Conservation (phyloP, 129 eudicot genomes). For the Daucus carota region DNA sequence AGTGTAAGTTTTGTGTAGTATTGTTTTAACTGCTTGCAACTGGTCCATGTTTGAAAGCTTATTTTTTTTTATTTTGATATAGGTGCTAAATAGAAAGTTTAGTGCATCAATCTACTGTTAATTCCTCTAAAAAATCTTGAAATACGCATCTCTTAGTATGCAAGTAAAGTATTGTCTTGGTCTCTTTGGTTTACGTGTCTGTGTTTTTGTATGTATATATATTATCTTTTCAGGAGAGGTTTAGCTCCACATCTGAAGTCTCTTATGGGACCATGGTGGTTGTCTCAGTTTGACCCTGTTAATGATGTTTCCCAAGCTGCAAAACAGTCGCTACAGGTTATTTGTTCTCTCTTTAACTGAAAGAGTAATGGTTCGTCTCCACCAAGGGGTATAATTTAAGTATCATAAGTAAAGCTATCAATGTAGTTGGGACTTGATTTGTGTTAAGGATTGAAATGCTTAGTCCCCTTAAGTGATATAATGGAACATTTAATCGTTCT, state of each 20-base stretch:
- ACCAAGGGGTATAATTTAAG: background rate
- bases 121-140: background rate
- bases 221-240: conserved; percentile 52
- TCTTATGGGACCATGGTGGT: conserved; percentile 99
- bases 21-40: background rate
- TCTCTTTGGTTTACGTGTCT: background rate
- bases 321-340: conserved; percentile 85
- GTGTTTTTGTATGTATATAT: background rate
- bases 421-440: background rate
- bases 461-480: background rate
- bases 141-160: background rate
- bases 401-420: background rate
- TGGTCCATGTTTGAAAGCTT: background rate
- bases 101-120: background rate
- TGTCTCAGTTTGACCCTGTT: conserved; percentile 79
- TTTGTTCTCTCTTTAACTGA: conserved; percentile 10
- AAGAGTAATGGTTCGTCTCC: background rate
- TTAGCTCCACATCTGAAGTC: conserved; percentile 89
- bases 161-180: background rate
- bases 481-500: background rate
- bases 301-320: conserved; percentile 98
- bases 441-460: background rate
- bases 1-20: background rate
- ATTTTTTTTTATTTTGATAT: background rate
- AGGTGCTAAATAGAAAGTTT: background rate